Base-by-base conservation (phyloP, 2,329 filamentous ascomycete species). In the Aphanoascus verrucosus region DNA sequence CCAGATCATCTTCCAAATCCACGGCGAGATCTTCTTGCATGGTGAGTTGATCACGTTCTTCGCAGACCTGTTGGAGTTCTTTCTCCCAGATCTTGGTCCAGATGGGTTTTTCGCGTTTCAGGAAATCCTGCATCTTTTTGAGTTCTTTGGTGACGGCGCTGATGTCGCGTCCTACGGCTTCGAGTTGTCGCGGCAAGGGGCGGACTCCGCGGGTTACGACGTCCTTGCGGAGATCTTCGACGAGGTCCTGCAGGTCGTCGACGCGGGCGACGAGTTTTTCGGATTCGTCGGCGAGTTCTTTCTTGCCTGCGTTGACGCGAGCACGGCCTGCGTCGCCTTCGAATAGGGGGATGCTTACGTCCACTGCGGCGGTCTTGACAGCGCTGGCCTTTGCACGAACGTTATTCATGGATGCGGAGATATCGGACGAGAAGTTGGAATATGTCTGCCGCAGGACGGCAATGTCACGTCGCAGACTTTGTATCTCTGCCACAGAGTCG, bases 21-120 rank as follows among this genome's bases (percentile, higher is more conserved):
- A 90, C 82, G 59, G 91, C 85, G 58, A 98, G 80, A 62, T 97
- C 93, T 73, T 98, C 93, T 75, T 95, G 91, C 77, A 97, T 86
- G 48, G 89, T 93, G 61, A 98, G 80, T 69, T 96, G 84, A 65
- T 97, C 91, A 60, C 90, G 83, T 64, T 96, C 93, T 67, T 94
- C 89, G 72, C 93, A 97, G 2, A 98, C 91, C 50, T 91, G 84
- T 69, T 97, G 88, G 44, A 98, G 76, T 69, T 97, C 90, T 71
- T 94, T 90, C 78, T 97, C 91, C 93, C 93, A 98, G 59, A 97
- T 94, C 80, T 96, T 96, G 52, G 89, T 96, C 91, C 93, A 98
- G 55, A 96, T 77, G 0, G 93, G 93, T 69, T 95, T 95, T 77
- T 98, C 55, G 45, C 82, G 81, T 62, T 83, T 84, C 72, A 98